Percentiles rank a stretch among this genome's conserved stretches.
phyloP scores from a whole-genome alignment of 345 rosid genomes.

The Durio zibethinus region DNA sequence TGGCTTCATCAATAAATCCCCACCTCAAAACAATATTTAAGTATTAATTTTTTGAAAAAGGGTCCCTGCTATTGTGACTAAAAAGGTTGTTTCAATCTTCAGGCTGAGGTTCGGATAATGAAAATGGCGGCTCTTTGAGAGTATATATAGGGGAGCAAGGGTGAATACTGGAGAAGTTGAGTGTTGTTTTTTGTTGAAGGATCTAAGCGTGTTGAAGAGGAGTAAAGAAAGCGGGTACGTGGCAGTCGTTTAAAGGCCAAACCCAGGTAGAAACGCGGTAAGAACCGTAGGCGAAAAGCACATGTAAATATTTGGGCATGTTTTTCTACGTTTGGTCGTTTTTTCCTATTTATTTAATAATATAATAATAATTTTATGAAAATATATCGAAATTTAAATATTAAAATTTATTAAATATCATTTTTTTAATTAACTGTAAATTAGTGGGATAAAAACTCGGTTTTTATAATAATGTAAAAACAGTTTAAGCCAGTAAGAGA shows the following conservation, averaged over 20 bases:
- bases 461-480: no score
- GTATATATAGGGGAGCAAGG: background rate
- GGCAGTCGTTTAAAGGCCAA: background rate
- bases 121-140: conserved; percentile 23
- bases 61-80: background rate
- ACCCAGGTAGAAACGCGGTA: conserved; percentile 21
- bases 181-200: background rate
- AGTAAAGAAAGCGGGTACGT: conserved; percentile 7
- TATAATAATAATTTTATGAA: no score
- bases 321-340: background rate
- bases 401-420: no score
- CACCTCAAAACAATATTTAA: background rate
- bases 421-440: no score
- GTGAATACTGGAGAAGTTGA: background rate
- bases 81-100: background rate
- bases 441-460: no score
- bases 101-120: background rate
- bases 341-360: no score
- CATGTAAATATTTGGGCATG: conserved; percentile 4
- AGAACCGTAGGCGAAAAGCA: conserved; percentile 9
- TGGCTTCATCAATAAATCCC: conserved; percentile 11
- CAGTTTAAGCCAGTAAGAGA: no score
- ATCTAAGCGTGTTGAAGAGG: conserved; percentile 28
- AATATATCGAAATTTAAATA: no score
- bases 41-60: background rate